phyloP scores from a whole-genome alignment of 345 rosid species.

The Moricandia arvensis region DNA sequence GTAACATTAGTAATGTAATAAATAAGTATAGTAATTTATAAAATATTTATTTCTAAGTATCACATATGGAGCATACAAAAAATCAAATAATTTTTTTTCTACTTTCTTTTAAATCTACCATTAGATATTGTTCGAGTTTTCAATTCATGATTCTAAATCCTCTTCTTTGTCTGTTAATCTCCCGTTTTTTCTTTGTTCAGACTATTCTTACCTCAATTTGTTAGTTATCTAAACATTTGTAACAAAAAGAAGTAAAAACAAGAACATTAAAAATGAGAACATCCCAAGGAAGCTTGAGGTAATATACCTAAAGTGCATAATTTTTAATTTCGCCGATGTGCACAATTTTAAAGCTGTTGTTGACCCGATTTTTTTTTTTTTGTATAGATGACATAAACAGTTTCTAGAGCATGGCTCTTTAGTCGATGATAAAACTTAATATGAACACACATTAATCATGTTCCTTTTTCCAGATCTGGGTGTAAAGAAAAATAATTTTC shows the following conservation, averaged over 20 bases:
- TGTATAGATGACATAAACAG: too few species aligned
- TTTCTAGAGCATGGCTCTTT: too few species aligned
- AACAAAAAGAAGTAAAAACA: not conserved
- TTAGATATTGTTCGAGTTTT: not conserved
- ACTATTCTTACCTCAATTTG: not conserved
- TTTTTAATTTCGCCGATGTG: not conserved
- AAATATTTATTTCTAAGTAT: not conserved
- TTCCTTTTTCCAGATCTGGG: too few species aligned
- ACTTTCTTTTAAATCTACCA: not conserved
- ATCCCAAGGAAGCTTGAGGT: conserved; percentile 38
- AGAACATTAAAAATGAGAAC: not conserved
- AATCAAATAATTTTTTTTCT: not conserved
- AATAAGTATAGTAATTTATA: too few species aligned
- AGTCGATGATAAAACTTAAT: too few species aligned
- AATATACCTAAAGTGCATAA: not conserved
- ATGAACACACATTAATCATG: too few species aligned
- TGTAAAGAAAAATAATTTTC: too few species aligned
- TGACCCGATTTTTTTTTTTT: too few species aligned
- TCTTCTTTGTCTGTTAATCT: not conserved
- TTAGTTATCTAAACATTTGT: not conserved
- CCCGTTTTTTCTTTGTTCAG: not conserved
- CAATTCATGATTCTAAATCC: not conserved
- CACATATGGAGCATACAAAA: not conserved
- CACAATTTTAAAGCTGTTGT: too few species aligned
- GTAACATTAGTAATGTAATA: too few species aligned